These are phyloP conservation scores for Verticillium zaregamsianum DNA, from an alignment of 2,329 filamentous ascomycete species.

Conservation along the genomic window DNA sequence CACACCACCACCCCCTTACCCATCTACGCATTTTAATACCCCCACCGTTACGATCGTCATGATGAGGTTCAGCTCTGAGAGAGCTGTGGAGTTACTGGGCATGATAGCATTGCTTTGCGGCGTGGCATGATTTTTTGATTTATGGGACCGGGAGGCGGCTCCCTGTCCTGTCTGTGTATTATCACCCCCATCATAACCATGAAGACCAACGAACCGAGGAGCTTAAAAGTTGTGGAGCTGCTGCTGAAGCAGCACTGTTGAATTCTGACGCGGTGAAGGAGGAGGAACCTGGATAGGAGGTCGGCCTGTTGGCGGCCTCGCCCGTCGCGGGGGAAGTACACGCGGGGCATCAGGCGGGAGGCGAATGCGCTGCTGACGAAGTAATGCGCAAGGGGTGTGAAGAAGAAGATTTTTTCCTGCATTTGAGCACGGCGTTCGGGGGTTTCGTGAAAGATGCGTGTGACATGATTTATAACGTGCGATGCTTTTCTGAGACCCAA, in stretches of 20 bases:
- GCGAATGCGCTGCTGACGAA: too few species aligned
- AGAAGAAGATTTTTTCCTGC: background rate
- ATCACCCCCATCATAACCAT: background rate
- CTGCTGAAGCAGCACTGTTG: background rate
- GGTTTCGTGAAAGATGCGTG: background rate
- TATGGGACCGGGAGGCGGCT: background rate
- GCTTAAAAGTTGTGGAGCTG: background rate
- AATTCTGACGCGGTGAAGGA: background rate
- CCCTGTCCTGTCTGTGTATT: background rate
- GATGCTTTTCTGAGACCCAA: background rate
- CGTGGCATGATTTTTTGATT: background rate
- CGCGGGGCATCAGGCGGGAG: too few species aligned
- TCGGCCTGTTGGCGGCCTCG: background rate
- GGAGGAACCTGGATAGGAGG: background rate
- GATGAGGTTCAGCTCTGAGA: background rate
- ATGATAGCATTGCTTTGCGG: background rate
- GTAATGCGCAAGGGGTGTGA: background rate
- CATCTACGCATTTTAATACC: conserved; percentile 2
- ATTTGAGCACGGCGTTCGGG: background rate
- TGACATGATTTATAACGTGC: background rate
- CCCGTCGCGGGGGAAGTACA: too few species aligned
- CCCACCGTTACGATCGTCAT: background rate
- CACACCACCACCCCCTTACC: background rate
- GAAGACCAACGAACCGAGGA: background rate
- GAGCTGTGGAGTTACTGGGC: background rate